Evolutionary conservation across 2,329 filamentous ascomycete genomes (phyloP).

Genomic region (Fusarium nematophilum): DNA sequence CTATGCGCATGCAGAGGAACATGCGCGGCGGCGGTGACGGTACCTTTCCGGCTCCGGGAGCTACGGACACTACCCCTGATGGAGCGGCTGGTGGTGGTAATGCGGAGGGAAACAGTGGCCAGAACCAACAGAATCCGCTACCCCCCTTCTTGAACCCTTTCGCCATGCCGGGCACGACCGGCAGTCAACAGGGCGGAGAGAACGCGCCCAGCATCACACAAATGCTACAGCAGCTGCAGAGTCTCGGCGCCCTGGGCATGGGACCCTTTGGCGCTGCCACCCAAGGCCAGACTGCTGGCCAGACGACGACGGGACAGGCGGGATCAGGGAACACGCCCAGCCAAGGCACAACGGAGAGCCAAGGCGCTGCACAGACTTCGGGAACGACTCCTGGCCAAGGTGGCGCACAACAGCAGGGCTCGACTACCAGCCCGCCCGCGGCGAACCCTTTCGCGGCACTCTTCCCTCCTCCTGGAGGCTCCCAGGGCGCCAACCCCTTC

Average conservation of each 20-base stretch:
- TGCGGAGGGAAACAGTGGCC: conserved; percentile 46
- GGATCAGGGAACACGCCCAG: conserved; percentile 44
- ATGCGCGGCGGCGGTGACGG: conserved; percentile 66
- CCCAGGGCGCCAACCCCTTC: conserved; percentile 54
- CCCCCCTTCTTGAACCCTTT: conserved; percentile 55
- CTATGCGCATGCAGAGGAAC: conserved; percentile 83
- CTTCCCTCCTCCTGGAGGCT: conserved; percentile 56
- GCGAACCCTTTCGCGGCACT: conserved; percentile 77
- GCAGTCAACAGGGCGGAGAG: conserved; percentile 25
- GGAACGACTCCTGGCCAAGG: conserved; percentile 33
- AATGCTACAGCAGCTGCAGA: conserved; percentile 45
- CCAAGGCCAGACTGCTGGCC: conserved; percentile 26
- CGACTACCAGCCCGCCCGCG: conserved; percentile 52
- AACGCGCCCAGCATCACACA: conserved; percentile 25
- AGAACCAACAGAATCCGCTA: conserved; percentile 48
- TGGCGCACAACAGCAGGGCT: conserved; percentile 35
- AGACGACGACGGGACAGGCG: conserved; percentile 45
- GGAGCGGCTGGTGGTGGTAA: conserved; percentile 48
- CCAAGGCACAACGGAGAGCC: conserved; percentile 39
- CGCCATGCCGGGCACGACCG: conserved; percentile 41
- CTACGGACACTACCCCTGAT: conserved; percentile 85
- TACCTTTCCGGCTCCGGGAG: conserved; percentile 89
- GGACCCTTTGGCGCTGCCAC: conserved; percentile 50
- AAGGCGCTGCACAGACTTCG: conserved; percentile 37
- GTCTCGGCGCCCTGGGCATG: conserved; percentile 44